Conservation (phyloP, 805 yeast genomes). For the Sugiyamaella qingdaonensis region DNA sequence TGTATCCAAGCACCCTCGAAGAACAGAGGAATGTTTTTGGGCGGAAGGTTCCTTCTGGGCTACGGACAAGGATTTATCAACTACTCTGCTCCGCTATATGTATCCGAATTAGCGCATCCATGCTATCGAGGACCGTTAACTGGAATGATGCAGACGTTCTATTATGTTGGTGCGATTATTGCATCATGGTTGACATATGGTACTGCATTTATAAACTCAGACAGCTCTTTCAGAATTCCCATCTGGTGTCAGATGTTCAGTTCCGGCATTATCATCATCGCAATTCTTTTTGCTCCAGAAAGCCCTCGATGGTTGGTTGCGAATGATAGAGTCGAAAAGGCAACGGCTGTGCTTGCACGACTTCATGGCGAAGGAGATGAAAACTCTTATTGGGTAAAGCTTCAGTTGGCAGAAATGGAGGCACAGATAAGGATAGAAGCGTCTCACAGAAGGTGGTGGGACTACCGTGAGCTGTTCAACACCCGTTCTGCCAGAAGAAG, state of each 20-base stretch:
- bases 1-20: slow-evolving; percentile 9
- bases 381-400: not conserved
- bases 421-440: slow-evolving; percentile 10
- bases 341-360: slow-evolving; percentile 5
- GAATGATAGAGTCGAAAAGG: slow-evolving; percentile 9
- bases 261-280: slow-evolving; percentile 33
- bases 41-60: slow-evolving; percentile 5
- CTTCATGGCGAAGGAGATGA: slow-evolving; percentile 13
- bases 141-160: slow-evolving; percentile 37
- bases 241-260: slow-evolving; percentile 38
- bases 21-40: slow-evolving; percentile 1
- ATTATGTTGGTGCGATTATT: slow-evolving; percentile 51
- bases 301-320: slow-evolving; percentile 17
- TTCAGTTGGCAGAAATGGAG: slow-evolving; percentile 8
- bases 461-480: slow-evolving; percentile 12
- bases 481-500: slow-evolving; percentile 12
- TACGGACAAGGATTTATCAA: not conserved
- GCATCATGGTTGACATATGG: slow-evolving; percentile 53
- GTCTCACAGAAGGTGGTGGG: slow-evolving; percentile 15
- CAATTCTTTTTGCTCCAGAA: slow-evolving; percentile 14
- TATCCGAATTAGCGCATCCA: slow-evolving; percentile 11
- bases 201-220: slow-evolving; percentile 24
- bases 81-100: not conserved
- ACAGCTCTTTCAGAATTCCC: slow-evolving; percentile 35
- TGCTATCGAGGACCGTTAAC: slow-evolving; percentile 5